phyloP scores from a whole-genome alignment of 331 rosid species.

The Quercus lobata region DNA sequence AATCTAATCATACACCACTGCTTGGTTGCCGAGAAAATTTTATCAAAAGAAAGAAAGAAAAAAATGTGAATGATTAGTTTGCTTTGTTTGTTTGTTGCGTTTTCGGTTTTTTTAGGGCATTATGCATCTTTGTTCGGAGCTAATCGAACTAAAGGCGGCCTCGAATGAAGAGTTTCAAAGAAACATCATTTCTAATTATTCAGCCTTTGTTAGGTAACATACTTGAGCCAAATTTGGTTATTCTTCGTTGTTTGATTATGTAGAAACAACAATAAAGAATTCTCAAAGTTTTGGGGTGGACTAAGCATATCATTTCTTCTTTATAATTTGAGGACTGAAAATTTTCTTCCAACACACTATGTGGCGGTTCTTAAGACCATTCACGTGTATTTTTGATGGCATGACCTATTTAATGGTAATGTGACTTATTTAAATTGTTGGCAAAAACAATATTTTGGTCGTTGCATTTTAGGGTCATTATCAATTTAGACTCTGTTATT shows the following conservation, averaged over 20 bases:
- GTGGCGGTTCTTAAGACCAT: no score
- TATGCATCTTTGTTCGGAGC: constrained; percentile 67
- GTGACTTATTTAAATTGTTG: no score
- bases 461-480: no score
- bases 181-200: constrained; percentile 47
- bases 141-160: constrained; percentile 50
- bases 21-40: not conserved
- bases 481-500: no score
- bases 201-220: constrained; percentile 56
- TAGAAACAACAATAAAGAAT: not conserved
- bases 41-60: not conserved
- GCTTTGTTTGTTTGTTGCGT: not conserved
- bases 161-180: constrained; percentile 53
- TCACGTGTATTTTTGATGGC: no score
- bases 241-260: no score
- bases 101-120: constrained; percentile 44
- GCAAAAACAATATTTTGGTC: no score
- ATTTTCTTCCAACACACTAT: no score
- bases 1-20: not conserved
- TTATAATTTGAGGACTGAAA: not conserved
- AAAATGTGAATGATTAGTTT: not conserved
- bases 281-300: no score
- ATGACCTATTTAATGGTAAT: no score
- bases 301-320: not conserved
- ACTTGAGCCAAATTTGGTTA: not conserved